These are phyloP conservation scores for Alternaria ethzedia DNA, from an alignment of 2,329 filamentous ascomycete species.

Conservation along the genomic window DNA sequence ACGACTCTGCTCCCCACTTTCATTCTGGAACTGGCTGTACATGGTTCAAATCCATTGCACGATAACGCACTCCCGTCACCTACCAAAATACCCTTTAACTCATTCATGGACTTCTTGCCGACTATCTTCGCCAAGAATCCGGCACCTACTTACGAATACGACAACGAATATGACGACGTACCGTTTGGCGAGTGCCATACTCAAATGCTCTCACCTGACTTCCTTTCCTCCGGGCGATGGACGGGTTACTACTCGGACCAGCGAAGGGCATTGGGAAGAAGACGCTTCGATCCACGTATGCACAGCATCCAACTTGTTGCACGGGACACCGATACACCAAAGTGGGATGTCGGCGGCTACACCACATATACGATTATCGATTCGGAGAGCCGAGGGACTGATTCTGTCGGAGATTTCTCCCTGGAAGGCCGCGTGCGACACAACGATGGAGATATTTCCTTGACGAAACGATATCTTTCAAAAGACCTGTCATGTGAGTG, in stretches of 20 bases:
- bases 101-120: constrained; percentile 25
- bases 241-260: constrained; percentile 26
- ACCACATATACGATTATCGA: constrained; percentile 7
- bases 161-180: background rate
- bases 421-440: constrained; percentile 18
- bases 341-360: no score
- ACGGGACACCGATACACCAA: background rate
- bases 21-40: constrained; percentile 9
- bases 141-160: background rate
- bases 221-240: constrained; percentile 25
- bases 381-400: constrained; percentile 16
- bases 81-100: constrained; percentile 15
- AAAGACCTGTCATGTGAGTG: constrained; percentile 17
- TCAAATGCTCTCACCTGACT: constrained; percentile 20
- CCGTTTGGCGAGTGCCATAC: constrained; percentile 24
- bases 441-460: constrained; percentile 20
- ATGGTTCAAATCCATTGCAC: background rate
- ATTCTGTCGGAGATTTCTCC: constrained; percentile 21
- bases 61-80: constrained; percentile 14
- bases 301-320: constrained; percentile 15
- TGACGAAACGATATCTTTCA: constrained; percentile 22
- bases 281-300: constrained; percentile 21
- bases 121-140: constrained; percentile 1
- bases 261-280: background rate
- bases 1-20: constrained; percentile 12